Evolutionary conservation across 306 rosid genomes (phyloP).

Genomic region (Sicyos baderoa): DNA sequence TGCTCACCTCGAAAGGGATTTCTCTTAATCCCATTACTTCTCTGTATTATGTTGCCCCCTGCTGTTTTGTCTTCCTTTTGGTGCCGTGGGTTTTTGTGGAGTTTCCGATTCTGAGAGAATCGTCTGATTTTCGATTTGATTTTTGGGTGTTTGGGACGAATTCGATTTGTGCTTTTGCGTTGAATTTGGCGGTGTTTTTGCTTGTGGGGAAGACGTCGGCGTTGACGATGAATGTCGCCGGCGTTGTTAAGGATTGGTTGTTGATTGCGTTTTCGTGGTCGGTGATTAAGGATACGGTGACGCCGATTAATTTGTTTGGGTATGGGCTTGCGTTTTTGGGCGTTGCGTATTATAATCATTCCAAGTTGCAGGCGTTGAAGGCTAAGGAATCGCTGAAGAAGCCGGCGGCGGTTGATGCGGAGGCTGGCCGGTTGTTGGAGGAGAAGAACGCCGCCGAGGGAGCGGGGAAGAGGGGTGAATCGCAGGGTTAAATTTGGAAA

Average conservation of each 20-base stretch:
- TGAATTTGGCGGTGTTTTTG: constrained; percentile 60
- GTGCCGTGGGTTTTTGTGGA: constrained; percentile 60
- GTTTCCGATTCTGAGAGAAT: constrained; percentile 42
- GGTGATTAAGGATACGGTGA: constrained; percentile 59
- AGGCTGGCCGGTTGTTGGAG: constrained; percentile 47
- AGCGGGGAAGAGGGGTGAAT: too few relatives aligned
- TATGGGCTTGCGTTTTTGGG: constrained; percentile 65
- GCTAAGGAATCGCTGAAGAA: constrained; percentile 61
- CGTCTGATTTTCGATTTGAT: constrained; percentile 43
- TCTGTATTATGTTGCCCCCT: constrained; percentile 57
- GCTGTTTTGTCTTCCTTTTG: constrained; percentile 42
- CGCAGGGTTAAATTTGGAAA: constrained; percentile 23
- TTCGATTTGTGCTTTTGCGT: constrained; percentile 55
- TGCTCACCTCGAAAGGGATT: constrained; percentile 58
- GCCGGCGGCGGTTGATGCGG: constrained; percentile 38
- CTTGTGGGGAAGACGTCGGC: constrained; percentile 66
- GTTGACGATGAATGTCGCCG: constrained; percentile 70
- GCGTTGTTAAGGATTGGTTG: constrained; percentile 65
- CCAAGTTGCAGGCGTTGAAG: constrained; percentile 55
- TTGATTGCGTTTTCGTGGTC: constrained; percentile 68
- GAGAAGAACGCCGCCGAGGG: constrained; percentile 42
- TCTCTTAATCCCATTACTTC: constrained; percentile 59
- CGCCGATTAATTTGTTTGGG: constrained; percentile 54
- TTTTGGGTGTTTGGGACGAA: constrained; percentile 48
- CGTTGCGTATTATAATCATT: constrained; percentile 57